Conservation (phyloP, 2,329 filamentous ascomycete species). For the Trichoderma sp. region DNA sequence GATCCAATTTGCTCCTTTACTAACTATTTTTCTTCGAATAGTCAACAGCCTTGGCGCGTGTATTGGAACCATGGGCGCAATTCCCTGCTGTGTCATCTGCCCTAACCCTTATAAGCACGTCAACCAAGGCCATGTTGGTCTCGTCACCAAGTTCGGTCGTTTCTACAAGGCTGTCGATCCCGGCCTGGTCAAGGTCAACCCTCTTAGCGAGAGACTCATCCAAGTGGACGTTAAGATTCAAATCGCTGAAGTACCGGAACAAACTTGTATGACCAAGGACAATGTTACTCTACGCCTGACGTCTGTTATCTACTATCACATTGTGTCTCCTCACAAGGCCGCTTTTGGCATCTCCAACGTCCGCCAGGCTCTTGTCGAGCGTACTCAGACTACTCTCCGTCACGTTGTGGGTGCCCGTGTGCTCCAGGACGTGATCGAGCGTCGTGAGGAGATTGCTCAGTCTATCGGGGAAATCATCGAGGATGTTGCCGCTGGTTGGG, state of each 20-base stretch:
- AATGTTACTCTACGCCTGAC: constrained; percentile 93
- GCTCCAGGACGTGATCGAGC: constrained; percentile 96
- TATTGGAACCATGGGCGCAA: constrained; percentile 76
- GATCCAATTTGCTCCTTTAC: not conserved
- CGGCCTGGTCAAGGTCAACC: constrained; percentile 96
- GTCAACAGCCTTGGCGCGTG: constrained; percentile 70
- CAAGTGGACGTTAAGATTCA: constrained; percentile 99
- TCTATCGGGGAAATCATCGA: constrained; percentile 97
- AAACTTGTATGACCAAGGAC: constrained; percentile 99
- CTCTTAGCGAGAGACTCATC: constrained; percentile 81
- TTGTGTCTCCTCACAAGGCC: constrained; percentile 90
- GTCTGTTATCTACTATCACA: constrained; percentile 98
- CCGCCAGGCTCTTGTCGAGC: constrained; percentile 92
- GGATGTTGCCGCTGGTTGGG: constrained; percentile 90
- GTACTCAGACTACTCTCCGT: constrained; percentile 94
- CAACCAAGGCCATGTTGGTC: constrained; percentile 86
- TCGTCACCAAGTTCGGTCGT: constrained; percentile 91
- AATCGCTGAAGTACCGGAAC: constrained; percentile 92
- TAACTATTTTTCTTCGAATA: constrained; percentile 29
- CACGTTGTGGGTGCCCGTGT: constrained; percentile 95
- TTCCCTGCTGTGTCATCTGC: constrained; percentile 88
- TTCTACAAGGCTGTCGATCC: constrained; percentile 97
- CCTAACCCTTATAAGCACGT: constrained; percentile 96
- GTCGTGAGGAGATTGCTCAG: constrained; percentile 92
- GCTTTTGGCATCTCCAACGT: constrained; percentile 96